phyloP scores from a whole-genome alignment of 768 basidiomycete genomes.

The Clitopilus hobsonii region DNA sequence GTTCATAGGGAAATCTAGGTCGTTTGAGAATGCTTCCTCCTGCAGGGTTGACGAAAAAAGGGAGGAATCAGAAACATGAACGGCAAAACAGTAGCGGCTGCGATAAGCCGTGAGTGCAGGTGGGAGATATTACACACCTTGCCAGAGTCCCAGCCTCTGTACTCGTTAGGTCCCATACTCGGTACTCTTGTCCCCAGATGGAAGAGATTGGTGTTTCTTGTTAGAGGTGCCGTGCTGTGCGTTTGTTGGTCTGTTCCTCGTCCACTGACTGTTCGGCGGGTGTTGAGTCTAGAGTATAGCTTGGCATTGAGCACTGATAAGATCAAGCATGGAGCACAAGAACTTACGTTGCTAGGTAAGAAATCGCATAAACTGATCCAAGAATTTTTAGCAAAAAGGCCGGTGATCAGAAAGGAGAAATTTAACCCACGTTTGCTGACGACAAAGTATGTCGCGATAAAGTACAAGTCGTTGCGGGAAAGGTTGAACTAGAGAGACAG shows the following conservation, averaged over 20 bases:
- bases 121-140: slow-evolving; percentile 9
- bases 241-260: slow-evolving; percentile 49
- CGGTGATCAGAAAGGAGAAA: neutral
- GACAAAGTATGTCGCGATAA: slow-evolving; percentile 57
- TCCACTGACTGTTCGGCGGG: slow-evolving; percentile 48
- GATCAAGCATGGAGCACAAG: neutral
- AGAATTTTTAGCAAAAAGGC: slow-evolving; percentile 1
- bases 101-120: neutral
- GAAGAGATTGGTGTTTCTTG: slow-evolving; percentile 47
- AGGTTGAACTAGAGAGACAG: neutral
- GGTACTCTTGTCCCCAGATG: slow-evolving; percentile 42
- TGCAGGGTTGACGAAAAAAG: neutral
- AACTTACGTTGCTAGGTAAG: slow-evolving; percentile 61
- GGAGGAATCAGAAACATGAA: slow-evolving; percentile 1
- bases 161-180: slow-evolving; percentile 31
- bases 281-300: slow-evolving; percentile 53
- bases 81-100: too few relatives aligned
- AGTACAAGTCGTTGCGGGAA: slow-evolving; percentile 48
- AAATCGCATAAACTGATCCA: slow-evolving; percentile 57
- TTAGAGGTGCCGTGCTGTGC: slow-evolving; percentile 15
- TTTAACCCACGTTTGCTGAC: slow-evolving; percentile 63
- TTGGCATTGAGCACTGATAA: neutral
- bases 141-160: slow-evolving; percentile 30
- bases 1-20: slow-evolving; percentile 17
- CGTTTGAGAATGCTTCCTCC: neutral